These are phyloP conservation scores for Ophiosphaerella narmari DNA, from an alignment of 2,329 filamentous ascomycete genomes.

Conservation along the genomic window DNA sequence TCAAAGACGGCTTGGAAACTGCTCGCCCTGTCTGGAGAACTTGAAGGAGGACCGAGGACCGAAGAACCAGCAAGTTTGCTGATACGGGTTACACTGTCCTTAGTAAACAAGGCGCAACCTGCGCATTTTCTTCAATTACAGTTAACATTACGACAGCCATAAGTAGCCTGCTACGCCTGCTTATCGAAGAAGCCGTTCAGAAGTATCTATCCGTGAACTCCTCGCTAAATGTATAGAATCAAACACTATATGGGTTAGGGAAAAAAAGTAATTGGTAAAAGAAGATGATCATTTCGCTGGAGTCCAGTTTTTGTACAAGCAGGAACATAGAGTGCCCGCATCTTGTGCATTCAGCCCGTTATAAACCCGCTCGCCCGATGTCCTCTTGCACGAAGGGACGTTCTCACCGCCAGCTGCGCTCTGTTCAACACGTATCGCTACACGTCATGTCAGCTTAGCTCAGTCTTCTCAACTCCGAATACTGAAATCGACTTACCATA, in stretches of 20 bases:
- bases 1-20: background rate
- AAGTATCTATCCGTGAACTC: background rate
- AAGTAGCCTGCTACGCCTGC: background rate
- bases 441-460: background rate
- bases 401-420: constrained; percentile 53
- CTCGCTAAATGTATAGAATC: constrained; percentile 8
- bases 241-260: background rate
- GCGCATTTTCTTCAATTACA: background rate
- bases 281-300: constrained; percentile 12
- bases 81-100: background rate
- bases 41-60: background rate
- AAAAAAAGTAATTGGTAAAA: constrained; percentile 3
- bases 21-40: background rate
- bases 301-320: constrained; percentile 53
- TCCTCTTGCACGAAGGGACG: constrained; percentile 60
- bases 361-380: constrained; percentile 43
- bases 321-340: constrained; percentile 48
- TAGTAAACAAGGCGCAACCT: background rate
- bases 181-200: background rate
- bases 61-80: background rate
- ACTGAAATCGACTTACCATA: constrained; percentile 29
- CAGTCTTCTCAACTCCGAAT: constrained; percentile 9
- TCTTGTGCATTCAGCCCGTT: constrained; percentile 43
- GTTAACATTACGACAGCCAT: background rate
- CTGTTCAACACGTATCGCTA: constrained; percentile 61